phyloP scores from a whole-genome alignment of 768 basidiomycete genomes.

The Termitomyces sp. region DNA sequence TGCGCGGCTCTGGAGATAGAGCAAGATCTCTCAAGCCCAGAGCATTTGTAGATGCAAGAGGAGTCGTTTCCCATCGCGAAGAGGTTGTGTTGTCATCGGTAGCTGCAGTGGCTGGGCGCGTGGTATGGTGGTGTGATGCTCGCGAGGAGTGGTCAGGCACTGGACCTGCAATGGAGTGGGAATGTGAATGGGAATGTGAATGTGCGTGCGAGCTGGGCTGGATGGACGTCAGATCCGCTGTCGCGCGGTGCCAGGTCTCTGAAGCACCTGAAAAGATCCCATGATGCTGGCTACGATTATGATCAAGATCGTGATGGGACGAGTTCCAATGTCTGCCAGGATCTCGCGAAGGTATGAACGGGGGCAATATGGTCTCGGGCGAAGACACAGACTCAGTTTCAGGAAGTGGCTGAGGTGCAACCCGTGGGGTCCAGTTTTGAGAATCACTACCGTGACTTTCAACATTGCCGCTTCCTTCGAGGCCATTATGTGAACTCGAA shows the following conservation, averaged over 20 bases:
- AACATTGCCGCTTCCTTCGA: neutral
- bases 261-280: neutral
- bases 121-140: neutral
- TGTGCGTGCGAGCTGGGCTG: neutral
- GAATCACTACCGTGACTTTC: neutral
- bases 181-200: neutral
- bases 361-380: neutral
- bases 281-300: neutral
- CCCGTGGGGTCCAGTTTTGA: constrained; percentile 6
- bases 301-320: neutral
- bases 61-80: neutral
- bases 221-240: neutral
- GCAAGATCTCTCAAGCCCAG: constrained; percentile 9
- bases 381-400: neutral
- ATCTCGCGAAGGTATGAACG: neutral
- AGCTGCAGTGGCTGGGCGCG: neutral
- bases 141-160: constrained; percentile 2
- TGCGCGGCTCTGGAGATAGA: constrained; percentile 2
- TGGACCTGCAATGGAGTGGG: neutral
- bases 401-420: neutral
- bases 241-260: constrained; percentile 1
- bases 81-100: neutral
- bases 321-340: neutral
- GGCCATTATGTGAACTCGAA: neutral
- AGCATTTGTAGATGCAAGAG: constrained; percentile 1